Base-by-base conservation (phyloP, 1,139 yeast species). In the Geotrichum histeridarum region DNA sequence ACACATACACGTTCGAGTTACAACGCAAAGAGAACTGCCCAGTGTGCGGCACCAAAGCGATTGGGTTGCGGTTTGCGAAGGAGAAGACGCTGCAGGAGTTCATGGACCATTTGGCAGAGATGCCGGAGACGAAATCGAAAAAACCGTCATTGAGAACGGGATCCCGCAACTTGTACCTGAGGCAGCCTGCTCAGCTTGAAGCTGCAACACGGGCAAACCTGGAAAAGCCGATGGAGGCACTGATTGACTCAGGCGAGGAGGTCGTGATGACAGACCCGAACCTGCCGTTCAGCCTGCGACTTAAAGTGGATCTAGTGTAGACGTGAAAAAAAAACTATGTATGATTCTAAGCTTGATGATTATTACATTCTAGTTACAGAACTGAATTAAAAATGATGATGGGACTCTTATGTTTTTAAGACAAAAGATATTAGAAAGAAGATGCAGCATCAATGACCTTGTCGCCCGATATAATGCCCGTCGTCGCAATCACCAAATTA, bases 1-100 rank as follows among this genome's bases (percentile, higher is more conserved):
- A 83, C 71, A 82, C 89, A 0, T 85, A 84, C 63, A 81, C 89
- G 7, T 87, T 84, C 67, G 73, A 79, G 42, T 83, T 83, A 59
- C 78, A 83, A 51, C 77, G 78, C 61, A 78, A 80, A 59, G 72
- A 74, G 0, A 79, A 79, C 57, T 89, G 96, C 64, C 79, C 89
- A 0, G 91, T 88, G 0, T 89, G 96, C 69, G 93, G 93, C 0
- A 72, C 72, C 50, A 59, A 67, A 32, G 73, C 77, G 1, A 75
- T 73, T 45, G 59, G 55, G 5, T 51, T 77, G 8, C 58, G 54
- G 1, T 76, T 75, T 0, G 68, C 71, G 4, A 63, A 64, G 8
- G 70, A 75, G 69, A 73, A 77, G 73, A 74, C 82, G 0, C 68
- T 81, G 48, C 71, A 71, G n/a, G 76, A 76, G 33, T 75, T 82